Percentiles rank a stretch among this genome's conserved stretches.
Conservation (phyloP, 371 early-diverging fungal genomes). For the Mortierella sp. region DNA sequence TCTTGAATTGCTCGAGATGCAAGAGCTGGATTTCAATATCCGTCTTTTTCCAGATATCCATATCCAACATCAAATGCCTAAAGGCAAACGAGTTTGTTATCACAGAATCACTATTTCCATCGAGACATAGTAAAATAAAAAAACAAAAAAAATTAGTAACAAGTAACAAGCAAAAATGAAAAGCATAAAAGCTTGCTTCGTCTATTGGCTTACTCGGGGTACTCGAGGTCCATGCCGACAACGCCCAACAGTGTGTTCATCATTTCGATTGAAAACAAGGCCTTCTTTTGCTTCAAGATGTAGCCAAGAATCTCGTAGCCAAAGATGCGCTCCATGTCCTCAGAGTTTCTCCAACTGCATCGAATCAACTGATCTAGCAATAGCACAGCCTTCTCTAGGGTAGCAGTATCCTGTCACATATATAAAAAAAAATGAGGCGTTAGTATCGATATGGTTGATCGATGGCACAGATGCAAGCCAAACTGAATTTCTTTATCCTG, state of each 20-base stretch:
- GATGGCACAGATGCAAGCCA: neutral
- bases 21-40: conserved; percentile 70
- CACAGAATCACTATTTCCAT: conserved; percentile 63
- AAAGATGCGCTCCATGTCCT: conserved; percentile 80
- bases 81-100: conserved; percentile 79
- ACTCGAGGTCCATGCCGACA: conserved; percentile 71
- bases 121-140: neutral
- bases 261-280: conserved; percentile 69
- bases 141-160: neutral
- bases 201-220: conserved; percentile 62
- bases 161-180: neutral
- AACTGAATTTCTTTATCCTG: neutral
- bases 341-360: conserved; percentile 79
- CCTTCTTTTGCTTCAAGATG: conserved; percentile 73
- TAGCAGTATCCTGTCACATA: conserved; percentile 61
- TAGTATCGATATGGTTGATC: too few relatives aligned
- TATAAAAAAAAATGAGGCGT: neutral
- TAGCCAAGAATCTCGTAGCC: conserved; percentile 81
- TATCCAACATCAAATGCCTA: conserved; percentile 75
- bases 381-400: conserved; percentile 71
- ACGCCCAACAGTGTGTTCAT: conserved; percentile 73
- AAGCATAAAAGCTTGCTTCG: neutral
- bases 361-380: conserved; percentile 74
- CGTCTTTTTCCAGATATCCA: conserved; percentile 80
- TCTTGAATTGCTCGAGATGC: conserved; percentile 73